Percentiles rank a stretch among this genome's conserved stretches.
Conservation (phyloP, 164 flowering plant species). For the Macadamia integrifolia region DNA sequence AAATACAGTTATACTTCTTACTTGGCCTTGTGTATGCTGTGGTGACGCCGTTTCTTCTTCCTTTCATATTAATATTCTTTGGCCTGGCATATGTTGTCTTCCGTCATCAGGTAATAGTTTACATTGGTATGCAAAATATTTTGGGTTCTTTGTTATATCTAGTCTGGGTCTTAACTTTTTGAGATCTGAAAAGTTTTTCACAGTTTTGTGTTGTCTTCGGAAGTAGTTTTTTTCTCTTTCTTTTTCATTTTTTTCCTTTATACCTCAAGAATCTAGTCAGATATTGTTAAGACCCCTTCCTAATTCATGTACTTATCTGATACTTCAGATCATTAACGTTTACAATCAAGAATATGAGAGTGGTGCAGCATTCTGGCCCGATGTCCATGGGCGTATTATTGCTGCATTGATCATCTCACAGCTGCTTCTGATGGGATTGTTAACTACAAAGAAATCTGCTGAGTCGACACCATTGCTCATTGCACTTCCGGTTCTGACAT, state of each 20-base stretch:
- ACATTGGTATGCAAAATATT: not conserved
- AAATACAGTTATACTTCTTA: constrained; percentile 81
- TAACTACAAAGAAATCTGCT: constrained; percentile 62
- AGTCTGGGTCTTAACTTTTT: not conserved
- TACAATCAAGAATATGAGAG: constrained; percentile 87
- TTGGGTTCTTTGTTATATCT: not conserved
- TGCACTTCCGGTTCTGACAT: constrained; percentile 68
- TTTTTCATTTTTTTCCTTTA: not conserved
- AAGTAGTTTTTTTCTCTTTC: not conserved
- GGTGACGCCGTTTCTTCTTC: constrained; percentile 73
- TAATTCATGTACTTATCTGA: no score
- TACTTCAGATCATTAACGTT: constrained; percentile 61
- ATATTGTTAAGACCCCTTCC: no score
- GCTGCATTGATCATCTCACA: constrained; percentile 61
- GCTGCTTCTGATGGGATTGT: constrained; percentile 59
- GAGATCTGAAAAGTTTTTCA: not conserved
- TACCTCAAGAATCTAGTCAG: not conserved
- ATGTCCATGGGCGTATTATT: constrained; percentile 68
- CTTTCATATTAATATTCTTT: constrained; percentile 80
- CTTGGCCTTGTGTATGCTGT: constrained; percentile 90
- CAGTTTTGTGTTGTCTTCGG: not conserved
- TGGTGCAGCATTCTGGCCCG: constrained; percentile 86
- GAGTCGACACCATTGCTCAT: constrained; percentile 66
- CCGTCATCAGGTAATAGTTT: constrained; percentile 77
- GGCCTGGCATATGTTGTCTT: constrained; percentile 68